These are phyloP conservation scores for Hymenoscyphus fraxineus DNA, from an alignment of 2,329 filamentous ascomycete genomes.

Conservation along the genomic window DNA sequence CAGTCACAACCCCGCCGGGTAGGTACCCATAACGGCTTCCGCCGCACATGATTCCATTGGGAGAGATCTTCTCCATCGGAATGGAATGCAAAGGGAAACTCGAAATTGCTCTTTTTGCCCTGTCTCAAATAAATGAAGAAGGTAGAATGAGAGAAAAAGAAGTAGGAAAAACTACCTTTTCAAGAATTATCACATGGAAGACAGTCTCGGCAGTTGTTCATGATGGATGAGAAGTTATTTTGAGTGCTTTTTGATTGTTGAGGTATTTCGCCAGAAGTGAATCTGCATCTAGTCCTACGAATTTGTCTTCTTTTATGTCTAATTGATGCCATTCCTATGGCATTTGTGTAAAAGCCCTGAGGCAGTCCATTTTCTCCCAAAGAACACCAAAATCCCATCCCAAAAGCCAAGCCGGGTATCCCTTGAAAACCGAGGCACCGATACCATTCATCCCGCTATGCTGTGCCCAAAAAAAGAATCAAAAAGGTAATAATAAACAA, in stretches of 20 bases:
- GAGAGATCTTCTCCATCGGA: slow-evolving; percentile 1
- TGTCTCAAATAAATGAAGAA: neutral
- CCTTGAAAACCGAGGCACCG: neutral
- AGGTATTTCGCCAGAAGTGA: neutral
- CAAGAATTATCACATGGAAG: neutral
- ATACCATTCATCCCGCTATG: slow-evolving; percentile 9
- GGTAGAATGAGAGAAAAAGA: too few species aligned
- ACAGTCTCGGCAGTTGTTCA: neutral
- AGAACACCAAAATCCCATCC: slow-evolving; percentile 4
- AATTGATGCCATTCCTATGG: neutral
- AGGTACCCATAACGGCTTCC: neutral
- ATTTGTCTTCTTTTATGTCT: neutral
- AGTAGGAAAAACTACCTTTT: neutral
- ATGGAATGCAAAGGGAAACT: neutral
- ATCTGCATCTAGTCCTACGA: neutral
- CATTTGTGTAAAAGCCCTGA: neutral
- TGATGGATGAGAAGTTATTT: neutral
- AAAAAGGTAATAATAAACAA: slow-evolving; percentile 1
- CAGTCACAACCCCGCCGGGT: neutral
- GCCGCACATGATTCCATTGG: neutral
- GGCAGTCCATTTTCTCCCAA: neutral
- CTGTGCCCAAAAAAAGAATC: slow-evolving; percentile 7
- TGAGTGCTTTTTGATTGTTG: neutral
- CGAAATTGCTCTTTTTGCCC: neutral
- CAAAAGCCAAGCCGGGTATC: slow-evolving; percentile 5